A percentile compares a stretch with the other conserved stretches of the same genome.
phyloP scores from a whole-genome alignment of 2,329 filamentous ascomycete genomes.

The Teratosphaeria destructans region DNA sequence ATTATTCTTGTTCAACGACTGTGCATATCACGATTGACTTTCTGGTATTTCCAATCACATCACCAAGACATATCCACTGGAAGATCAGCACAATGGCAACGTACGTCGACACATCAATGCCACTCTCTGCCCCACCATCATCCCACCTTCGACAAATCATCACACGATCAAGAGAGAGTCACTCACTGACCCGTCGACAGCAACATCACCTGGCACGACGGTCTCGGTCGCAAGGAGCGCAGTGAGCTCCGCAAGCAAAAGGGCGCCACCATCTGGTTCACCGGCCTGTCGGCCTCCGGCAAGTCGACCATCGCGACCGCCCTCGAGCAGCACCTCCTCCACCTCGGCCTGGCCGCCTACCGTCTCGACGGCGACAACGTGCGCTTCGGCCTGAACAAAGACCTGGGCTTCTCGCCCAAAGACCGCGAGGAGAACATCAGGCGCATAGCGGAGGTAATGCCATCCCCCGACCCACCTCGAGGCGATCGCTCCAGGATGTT shows the following conservation, averaged over 20 bases:
- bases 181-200: constrained; percentile 33
- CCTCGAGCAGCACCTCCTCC: constrained; percentile 91
- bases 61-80: background rate
- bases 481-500: background rate
- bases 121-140: background rate
- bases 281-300: constrained; percentile 86
- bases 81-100: background rate
- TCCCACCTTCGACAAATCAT: background rate
- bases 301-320: constrained; percentile 96
- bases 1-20: background rate
- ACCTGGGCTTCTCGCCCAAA: constrained; percentile 84
- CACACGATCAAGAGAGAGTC: background rate
- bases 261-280: constrained; percentile 96
- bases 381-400: constrained; percentile 95
- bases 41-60: background rate
- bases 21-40: background rate
- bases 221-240: constrained; percentile 69
- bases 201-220: constrained; percentile 85
- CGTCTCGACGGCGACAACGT: constrained; percentile 97
- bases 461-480: too few species aligned
- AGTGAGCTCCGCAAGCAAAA: constrained; percentile 66
- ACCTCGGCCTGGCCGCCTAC: constrained; percentile 74
- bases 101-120: background rate
- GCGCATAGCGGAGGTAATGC: constrained; percentile 66
- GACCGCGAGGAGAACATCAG: constrained; percentile 98